Percentiles rank a stretch among this genome's conserved stretches.
Conservation (phyloP, 495 filamentous ascomycete genomes). For the Viridothelium virens region DNA sequence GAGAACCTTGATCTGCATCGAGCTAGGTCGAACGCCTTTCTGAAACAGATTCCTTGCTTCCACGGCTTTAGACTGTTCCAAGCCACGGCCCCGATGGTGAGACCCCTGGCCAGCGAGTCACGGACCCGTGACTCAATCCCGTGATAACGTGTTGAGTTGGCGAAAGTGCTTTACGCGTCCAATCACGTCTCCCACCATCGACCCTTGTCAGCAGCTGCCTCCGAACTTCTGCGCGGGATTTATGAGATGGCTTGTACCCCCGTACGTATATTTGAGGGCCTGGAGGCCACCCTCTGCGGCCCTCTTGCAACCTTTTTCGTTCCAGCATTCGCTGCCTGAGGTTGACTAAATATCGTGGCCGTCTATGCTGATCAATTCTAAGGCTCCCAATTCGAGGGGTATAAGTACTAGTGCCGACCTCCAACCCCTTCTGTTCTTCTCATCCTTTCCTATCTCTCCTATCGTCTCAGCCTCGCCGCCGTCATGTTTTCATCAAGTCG, state of each 20-base stretch:
- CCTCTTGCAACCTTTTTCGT: constrained; percentile 9
- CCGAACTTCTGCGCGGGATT: constrained; percentile 7
- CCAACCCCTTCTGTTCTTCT: neutral
- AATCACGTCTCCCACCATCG: constrained; percentile 22
- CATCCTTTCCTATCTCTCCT: neutral
- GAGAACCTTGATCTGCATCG: constrained; percentile 5
- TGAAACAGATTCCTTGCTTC: constrained; percentile 4
- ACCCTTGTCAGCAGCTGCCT: constrained; percentile 8
- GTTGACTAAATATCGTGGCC: neutral
- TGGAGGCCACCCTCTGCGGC: constrained; percentile 3
- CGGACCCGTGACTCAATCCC: constrained; percentile 15
- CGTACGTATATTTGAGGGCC: neutral
- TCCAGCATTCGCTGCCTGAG: constrained; percentile 5
- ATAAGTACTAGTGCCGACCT: constrained; percentile 3
- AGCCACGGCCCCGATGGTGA: neutral
- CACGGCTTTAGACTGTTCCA: neutral
- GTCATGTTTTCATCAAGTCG: constrained; percentile 34
- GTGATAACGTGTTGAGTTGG: constrained; percentile 23
- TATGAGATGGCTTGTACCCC: constrained; percentile 5
- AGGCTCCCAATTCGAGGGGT: neutral
- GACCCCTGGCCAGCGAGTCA: neutral
- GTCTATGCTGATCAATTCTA: constrained; percentile 1
- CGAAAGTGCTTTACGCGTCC: constrained; percentile 24
- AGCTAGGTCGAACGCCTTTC: constrained; percentile 6
- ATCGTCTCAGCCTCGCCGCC: neutral